Evolutionary conservation across 2,329 filamentous ascomycete species (phyloP).

Genomic region (Phaeoacremonium minimum): DNA sequence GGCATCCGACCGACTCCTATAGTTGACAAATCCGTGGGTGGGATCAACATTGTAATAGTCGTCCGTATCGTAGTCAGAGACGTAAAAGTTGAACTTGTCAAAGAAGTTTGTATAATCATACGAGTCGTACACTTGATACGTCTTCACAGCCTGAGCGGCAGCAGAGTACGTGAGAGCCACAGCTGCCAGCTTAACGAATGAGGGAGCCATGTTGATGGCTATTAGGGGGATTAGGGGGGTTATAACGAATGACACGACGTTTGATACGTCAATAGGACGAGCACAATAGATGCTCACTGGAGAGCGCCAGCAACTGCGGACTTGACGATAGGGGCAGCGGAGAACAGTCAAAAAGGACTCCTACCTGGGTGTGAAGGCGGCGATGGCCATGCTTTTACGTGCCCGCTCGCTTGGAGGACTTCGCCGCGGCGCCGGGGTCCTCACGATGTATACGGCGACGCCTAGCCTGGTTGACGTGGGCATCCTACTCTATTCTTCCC

Average conservation of each 20-base stretch:
- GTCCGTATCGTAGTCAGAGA: constrained; percentile 16
- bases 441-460: too few relatives aligned
- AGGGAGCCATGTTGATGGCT: not conserved
- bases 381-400: too few relatives aligned
- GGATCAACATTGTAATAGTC: constrained; percentile 41
- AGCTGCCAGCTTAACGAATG: not conserved
- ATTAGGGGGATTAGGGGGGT: not conserved
- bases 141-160: not conserved
- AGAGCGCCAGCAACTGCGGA: not conserved
- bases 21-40: constrained; percentile 62
- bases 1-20: constrained; percentile 29
- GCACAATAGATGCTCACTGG: not conserved
- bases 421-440: too few relatives aligned
- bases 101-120: constrained; percentile 42
- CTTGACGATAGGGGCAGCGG: not conserved
- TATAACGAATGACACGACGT: not conserved
- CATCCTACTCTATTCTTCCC: too few relatives aligned
- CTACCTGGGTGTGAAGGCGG: too few relatives aligned
- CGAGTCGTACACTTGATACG: constrained; percentile 30
- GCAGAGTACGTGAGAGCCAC: not conserved
- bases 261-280: not conserved
- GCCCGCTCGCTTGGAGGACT: too few relatives aligned
- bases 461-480: too few relatives aligned
- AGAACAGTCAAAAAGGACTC: too few relatives aligned
- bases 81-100: constrained; percentile 38